Conservation (phyloP, 108 stramenopile species). For the Nitzschia sp. region DNA sequence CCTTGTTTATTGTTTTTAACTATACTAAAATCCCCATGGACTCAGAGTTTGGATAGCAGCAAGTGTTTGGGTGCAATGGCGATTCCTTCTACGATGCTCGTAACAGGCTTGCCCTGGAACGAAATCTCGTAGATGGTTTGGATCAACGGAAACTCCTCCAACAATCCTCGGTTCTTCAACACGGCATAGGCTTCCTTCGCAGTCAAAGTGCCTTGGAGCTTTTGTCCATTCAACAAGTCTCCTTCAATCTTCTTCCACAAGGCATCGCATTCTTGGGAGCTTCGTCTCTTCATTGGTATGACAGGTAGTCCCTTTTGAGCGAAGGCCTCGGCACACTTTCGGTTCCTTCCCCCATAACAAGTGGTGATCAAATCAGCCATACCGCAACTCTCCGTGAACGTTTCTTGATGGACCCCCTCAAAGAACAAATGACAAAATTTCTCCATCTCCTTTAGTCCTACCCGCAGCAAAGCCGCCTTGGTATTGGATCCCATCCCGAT, state of each 20-base stretch:
- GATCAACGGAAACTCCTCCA: conserved; percentile 84
- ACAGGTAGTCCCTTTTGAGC: conserved; percentile 36
- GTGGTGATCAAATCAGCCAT: conserved; percentile 97
- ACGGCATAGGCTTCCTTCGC: conserved; percentile 77
- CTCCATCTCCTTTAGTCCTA: conserved; percentile 89
- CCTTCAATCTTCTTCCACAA: conserved; percentile 78
- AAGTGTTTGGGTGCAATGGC: conserved; percentile 5
- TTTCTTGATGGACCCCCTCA: conserved; percentile 68
- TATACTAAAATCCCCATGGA: too few species aligned
- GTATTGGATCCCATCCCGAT: conserved; percentile 86
- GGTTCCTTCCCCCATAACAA: conserved; percentile 95
- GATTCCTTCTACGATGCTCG: conserved; percentile 68
- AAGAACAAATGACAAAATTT: conserved; percentile 88
- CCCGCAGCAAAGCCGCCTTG: conserved; percentile 94
- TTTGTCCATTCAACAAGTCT: conserved; percentile 87
- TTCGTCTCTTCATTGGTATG: not conserved
- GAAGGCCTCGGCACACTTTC: conserved; percentile 93
- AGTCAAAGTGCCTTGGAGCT: conserved; percentile 91
- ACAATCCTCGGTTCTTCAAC: conserved; percentile 56
- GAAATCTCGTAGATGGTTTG: conserved; percentile 81
- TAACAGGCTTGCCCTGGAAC: conserved; percentile 59
- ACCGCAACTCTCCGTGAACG: conserved; percentile 93
- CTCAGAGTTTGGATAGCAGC: too few species aligned
- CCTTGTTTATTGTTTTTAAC: too few species aligned
- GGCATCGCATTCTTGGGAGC: conserved; percentile 43